Percentiles rank a stretch among this genome's conserved stretches.
phyloP scores from a whole-genome alignment of 2,329 filamentous ascomycete species.

The Aspergillus pseudonomiae region DNA sequence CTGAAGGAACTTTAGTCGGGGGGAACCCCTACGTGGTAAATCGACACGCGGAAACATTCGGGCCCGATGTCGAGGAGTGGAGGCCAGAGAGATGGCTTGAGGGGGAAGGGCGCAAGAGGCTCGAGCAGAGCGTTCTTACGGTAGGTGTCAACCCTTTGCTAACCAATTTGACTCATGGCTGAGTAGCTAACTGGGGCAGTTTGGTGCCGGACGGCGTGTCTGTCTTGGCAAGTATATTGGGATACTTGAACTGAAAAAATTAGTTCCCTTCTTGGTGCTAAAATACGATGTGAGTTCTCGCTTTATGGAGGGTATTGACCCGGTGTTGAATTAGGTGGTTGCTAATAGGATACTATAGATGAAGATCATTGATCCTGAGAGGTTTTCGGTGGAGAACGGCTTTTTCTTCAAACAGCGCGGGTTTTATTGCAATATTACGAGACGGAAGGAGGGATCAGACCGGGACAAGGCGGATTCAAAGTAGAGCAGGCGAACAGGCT shows the following conservation, averaged over 20 bases:
- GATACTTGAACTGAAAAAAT: slow-evolving; percentile 26
- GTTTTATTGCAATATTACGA: neutral
- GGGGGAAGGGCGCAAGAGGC: slow-evolving; percentile 3
- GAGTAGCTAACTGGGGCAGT: slow-evolving; percentile 9
- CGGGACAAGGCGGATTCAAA: no score
- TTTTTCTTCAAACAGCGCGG: neutral
- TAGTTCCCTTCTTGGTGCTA: slow-evolving; percentile 22
- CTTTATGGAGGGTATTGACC: neutral
- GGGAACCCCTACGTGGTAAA: slow-evolving; percentile 21
- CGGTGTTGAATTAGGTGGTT: no score
- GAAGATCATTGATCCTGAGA: neutral
- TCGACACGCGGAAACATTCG: slow-evolving; percentile 21
- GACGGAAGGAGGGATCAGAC: neutral
- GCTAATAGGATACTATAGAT: neutral
- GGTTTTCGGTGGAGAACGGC: neutral
- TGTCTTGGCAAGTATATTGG: slow-evolving; percentile 20
- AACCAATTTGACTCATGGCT: no score
- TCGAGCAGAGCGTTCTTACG: slow-evolving; percentile 22
- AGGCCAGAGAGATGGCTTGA: slow-evolving; percentile 27
- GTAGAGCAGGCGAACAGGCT: no score
- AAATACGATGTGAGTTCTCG: slow-evolving; percentile 23
- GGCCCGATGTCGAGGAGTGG: slow-evolving; percentile 24
- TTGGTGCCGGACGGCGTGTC: slow-evolving; percentile 14
- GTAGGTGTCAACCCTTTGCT: slow-evolving; percentile 11
- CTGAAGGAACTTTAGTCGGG: slow-evolving; percentile 15